These are phyloP conservation scores for Nannizziopsis barbatae DNA, from an alignment of 2,329 filamentous ascomycete genomes.

Conservation along the genomic window DNA sequence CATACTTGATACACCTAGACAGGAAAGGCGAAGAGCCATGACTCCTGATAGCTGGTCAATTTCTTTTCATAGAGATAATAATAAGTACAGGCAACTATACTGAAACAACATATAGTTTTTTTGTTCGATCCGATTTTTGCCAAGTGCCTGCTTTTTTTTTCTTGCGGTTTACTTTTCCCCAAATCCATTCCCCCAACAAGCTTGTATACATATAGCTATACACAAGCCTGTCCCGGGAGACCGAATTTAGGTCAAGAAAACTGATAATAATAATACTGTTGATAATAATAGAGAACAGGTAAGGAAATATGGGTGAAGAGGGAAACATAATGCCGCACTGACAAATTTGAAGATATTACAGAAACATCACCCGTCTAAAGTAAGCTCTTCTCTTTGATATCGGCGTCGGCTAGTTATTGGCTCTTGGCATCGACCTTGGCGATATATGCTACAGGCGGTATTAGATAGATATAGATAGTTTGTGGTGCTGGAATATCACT, in stretches of 20 bases:
- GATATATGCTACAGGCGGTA: constrained; percentile 54
- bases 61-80: not conserved
- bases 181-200: too few species aligned
- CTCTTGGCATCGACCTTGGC: constrained; percentile 56
- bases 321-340: not conserved
- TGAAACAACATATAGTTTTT: too few species aligned
- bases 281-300: not conserved
- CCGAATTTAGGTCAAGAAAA: too few species aligned
- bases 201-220: too few species aligned
- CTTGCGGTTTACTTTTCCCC: too few species aligned
- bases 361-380: constrained; percentile 18
- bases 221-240: too few species aligned
- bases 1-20: not conserved
- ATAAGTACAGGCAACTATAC: too few species aligned
- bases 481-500: constrained; percentile 17
- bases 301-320: not conserved
- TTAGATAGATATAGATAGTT: not conserved
- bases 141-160: too few species aligned
- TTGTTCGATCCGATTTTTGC: too few species aligned
- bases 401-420: constrained; percentile 30
- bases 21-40: too few species aligned
- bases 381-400: constrained; percentile 25
- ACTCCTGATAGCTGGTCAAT: too few species aligned
- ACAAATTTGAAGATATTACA: not conserved
- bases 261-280: too few species aligned